Evolutionary conservation across 139 green algal genomes (phyloP).

Genomic region (Chlorella sp.): DNA sequence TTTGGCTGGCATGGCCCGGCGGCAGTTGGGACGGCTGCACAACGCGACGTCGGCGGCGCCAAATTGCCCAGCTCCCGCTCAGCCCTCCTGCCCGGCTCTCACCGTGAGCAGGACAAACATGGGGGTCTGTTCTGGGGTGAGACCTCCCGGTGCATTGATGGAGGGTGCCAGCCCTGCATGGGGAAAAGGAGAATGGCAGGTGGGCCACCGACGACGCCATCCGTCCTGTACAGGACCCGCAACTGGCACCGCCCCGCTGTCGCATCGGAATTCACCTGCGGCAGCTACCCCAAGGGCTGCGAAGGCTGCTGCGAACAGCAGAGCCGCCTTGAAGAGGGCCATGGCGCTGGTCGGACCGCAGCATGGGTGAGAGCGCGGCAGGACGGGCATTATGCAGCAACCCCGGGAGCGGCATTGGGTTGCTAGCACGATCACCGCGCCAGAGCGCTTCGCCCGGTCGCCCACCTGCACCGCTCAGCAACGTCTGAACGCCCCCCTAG

Average conservation of each 20-base stretch:
- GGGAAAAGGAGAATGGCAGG: background rate
- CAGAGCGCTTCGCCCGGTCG: too few species aligned
- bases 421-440: too few species aligned
- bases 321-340: background rate
- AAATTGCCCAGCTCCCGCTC: background rate
- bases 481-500: too few species aligned
- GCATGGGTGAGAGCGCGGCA: too few species aligned
- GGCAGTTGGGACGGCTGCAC: too few species aligned
- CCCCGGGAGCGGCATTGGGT: too few species aligned
- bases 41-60: background rate
- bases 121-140: background rate
- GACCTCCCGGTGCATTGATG: background rate
- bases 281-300: background rate
- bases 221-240: background rate
- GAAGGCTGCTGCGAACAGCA: background rate
- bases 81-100: background rate
- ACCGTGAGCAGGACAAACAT: constrained; percentile 20
- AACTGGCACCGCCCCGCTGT: background rate
- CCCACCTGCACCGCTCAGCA: too few species aligned
- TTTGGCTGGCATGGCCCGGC: too few species aligned
- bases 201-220: background rate
- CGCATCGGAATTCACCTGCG: background rate
- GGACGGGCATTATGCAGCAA: too few species aligned
- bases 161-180: background rate
- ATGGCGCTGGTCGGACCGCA: background rate